A percentile compares a stretch with the other conserved stretches of the same genome.
Conservation (phyloP, 1,284 basidiomycete species). For the Cyathus pygmaeus region DNA sequence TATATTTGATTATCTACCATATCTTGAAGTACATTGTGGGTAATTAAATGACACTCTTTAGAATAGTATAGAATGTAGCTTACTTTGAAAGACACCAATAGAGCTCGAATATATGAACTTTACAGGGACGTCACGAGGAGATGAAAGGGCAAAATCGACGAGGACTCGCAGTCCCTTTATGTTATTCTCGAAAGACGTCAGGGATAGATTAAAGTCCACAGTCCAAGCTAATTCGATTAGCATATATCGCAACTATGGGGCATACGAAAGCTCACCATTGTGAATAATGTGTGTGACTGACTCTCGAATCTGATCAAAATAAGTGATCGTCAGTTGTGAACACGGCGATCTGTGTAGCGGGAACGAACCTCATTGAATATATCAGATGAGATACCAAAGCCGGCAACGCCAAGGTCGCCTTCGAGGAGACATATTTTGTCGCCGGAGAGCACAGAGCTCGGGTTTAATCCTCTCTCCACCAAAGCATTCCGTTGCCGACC, state of each 20-base stretch:
- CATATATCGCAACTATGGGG: neutral
- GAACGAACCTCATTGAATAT: neutral
- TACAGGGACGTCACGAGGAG: conserved; percentile 16
- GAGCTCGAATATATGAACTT: conserved; percentile 34
- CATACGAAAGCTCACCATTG: conserved; percentile 32
- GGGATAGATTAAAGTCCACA: conserved; percentile 49
- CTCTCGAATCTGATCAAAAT: neutral
- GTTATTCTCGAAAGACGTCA: conserved; percentile 46
- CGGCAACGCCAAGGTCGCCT: neutral
- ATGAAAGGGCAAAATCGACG: conserved; percentile 45
- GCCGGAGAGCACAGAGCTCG: neutral
- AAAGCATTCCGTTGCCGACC: neutral
- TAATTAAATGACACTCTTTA: neutral
- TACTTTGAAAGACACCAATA: conserved; percentile 34
- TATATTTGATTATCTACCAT: neutral
- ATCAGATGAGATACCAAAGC: neutral
- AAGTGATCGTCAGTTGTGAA: neutral
- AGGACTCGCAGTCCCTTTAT: conserved; percentile 45
- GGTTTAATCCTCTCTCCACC: neutral
- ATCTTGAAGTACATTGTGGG: neutral
- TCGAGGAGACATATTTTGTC: neutral
- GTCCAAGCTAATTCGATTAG: conserved; percentile 41
- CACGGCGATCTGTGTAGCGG: no score
- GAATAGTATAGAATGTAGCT: neutral
- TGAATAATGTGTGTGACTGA: conserved; percentile 42